phyloP scores from a whole-genome alignment of 225 moss, liverwort and hornwort genomes.

The Marchantia paleacea region DNA sequence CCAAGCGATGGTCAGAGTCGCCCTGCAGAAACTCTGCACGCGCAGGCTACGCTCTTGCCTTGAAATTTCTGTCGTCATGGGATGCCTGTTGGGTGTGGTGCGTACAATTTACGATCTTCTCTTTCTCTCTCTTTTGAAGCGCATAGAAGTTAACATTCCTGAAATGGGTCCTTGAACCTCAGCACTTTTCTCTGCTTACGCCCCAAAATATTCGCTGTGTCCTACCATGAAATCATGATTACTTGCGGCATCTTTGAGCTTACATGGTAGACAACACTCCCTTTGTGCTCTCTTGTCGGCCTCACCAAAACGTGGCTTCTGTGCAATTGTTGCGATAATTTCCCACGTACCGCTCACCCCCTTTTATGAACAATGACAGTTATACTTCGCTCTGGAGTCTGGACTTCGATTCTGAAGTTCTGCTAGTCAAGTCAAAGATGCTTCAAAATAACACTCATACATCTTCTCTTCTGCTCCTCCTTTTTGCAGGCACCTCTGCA shows the following conservation, averaged over 20 bases:
- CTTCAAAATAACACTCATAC: neutral
- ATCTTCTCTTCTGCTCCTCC: neutral
- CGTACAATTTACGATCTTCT: neutral
- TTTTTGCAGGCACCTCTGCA: constrained; percentile 1
- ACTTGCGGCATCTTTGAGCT: constrained; percentile 8
- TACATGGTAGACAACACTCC: constrained; percentile 2
- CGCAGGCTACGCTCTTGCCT: neutral
- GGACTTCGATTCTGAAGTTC: neutral
- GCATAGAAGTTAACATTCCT: constrained; percentile 17
- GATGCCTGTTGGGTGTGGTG: constrained; percentile 10
- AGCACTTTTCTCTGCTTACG: constrained; percentile 4
- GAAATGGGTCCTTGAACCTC: neutral
- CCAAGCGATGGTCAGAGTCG: constrained; percentile 5
- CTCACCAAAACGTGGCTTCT: constrained; percentile 8
- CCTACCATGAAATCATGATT: constrained; percentile 14
- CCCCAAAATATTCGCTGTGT: constrained; percentile 19
- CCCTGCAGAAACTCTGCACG: constrained; percentile 21
- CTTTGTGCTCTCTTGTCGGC: constrained; percentile 4
- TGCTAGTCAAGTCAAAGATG: constrained; percentile 38
- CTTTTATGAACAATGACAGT: constrained; percentile 8
- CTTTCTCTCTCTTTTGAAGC: neutral
- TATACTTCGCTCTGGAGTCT: constrained; percentile 8
- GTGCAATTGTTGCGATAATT: constrained; percentile 14
- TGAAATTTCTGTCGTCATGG: constrained; percentile 24
- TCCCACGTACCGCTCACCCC: constrained; percentile 11